Evolutionary conservation across 495 filamentous ascomycete genomes (phyloP), one percentile per base, ranked within the genome.

Genomic region (Penicillium robsamsonii): DNA sequence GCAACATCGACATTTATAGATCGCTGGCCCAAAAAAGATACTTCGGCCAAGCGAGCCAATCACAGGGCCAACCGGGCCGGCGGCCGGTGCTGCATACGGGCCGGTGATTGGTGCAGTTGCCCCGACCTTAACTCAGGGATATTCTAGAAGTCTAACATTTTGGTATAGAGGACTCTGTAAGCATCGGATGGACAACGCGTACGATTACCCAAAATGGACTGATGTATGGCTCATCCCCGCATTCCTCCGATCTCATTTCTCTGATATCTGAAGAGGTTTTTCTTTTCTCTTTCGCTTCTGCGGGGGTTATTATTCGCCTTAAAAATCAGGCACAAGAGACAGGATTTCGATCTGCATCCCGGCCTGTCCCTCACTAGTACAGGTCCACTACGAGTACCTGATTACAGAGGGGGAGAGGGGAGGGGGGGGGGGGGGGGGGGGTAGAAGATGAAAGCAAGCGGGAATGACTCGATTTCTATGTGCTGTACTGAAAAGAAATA

Each of bases 41-140:
- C 55, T 24, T 61, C 65, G 65, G 65, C 42, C 50, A 51, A 44
- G 13, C 30, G 37, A 33, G 5, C 65, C 65, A 68, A 68, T 68
- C 33, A 66, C 7, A 50, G 5, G 3, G 12, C 20, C 15, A 48
- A 66, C 65, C 65, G 65, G 65, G 53, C 60, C 60, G 63, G 63
- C 41, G 6, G 42, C 63, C 65, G 65, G 65, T 63, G 65, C n/a
- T 59, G 55, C 22, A 57, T 43, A 30, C 29, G 43, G 24, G 20
- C 31, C 38, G 15, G 13, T 66, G 41, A 66, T 68, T 68, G 65
- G 65, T n/a, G 11, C 0, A 10, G 13, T 10, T 15, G 17, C 25
- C 62, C 17, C 52, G 64, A 47, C 63, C 52, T 53, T 50, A 56
- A 55, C 61, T 47, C 60, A 61, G 65, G 56, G 58, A 66, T 57